Base-by-base conservation (phyloP, 2,329 filamentous ascomycete genomes). In the Plenodomus tracheiphilus region DNA sequence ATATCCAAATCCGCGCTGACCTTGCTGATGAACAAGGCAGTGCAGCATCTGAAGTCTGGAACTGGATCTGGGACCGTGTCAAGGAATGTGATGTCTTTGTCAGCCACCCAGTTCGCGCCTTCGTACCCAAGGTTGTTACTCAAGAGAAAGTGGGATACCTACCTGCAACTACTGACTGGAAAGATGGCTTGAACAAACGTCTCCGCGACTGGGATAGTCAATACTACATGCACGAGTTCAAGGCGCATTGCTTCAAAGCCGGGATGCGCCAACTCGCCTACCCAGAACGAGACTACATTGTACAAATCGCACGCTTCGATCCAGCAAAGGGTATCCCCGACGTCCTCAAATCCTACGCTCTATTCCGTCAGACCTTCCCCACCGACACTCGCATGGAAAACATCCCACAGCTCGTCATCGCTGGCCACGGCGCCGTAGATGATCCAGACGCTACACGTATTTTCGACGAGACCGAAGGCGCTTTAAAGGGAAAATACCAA, bases 91-190 rank as follows among this genome's bases (percentile, higher is more conserved):
- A 94, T 70, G 76, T 91, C 67, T 94, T 92, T 72, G 87, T 94
- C 71, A 90, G 87, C 61, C 89, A 94, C 59, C 89, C 90, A 0
- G 88, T 94, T 44, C 83, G 82, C 36, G 78, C 80, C 19, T 94
- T 93, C 58, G 87, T 94, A 9, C 89, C 89, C 2, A 73, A 78
- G 22, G 85, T 77, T 47, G 87, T 94, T 4, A 83, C 85, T 1
- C 73, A 71, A 1, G 77, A 85, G 44, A 87, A 82, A 58, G 85
- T 93, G 0, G 85, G 83, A 1, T 91, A 91, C 67, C 77, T 93
- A 66, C 89, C 89, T 2, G 89, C 89, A 10, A 88, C 88, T 0
- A 93, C 89, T 0, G 89, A 94, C 70, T 94, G 89, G 86, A 78
- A 91, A 3, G 89, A 94, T 66, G 89, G 89, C 8, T 72, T 93